Evolutionary conservation across 768 basidiomycete genomes (phyloP).

Genomic region (Lentinus brumalis): DNA sequence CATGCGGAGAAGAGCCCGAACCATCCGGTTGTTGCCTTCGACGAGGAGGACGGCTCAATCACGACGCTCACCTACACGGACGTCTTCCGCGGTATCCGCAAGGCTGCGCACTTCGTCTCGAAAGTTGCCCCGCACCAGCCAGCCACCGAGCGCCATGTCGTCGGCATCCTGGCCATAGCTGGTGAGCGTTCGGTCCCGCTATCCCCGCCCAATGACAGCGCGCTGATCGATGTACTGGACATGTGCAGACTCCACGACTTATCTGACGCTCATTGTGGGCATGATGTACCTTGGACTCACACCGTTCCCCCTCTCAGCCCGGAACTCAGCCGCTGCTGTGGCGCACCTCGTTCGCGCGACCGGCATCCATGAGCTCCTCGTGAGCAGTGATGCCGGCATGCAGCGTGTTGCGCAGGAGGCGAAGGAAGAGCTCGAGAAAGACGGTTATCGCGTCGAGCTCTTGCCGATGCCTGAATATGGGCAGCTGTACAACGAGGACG

Average conservation of each 20-base stretch:
- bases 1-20: conserved; percentile 33
- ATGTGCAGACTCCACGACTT: conserved; percentile 26
- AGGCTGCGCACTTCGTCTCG: conserved; percentile 23
- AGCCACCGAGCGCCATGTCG: conserved; percentile 4
- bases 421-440: conserved; percentile 7
- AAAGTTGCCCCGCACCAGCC: neutral
- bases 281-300: conserved; percentile 21
- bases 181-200: conserved; percentile 2
- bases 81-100: conserved; percentile 28
- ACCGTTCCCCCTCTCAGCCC: conserved; percentile 28
- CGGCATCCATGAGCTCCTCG: conserved; percentile 23
- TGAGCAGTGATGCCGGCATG: conserved; percentile 18
- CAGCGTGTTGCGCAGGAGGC: conserved; percentile 22
- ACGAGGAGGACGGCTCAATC: conserved; percentile 18
- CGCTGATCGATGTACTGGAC: neutral
- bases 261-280: conserved; percentile 15
- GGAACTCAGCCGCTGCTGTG: conserved; percentile 28
- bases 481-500: conserved; percentile 16
- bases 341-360: conserved; percentile 34
- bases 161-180: conserved; percentile 26
- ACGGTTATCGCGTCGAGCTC: conserved; percentile 8
- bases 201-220: neutral
- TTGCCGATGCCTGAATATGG: conserved; percentile 18
- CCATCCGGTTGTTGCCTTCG: conserved; percentile 35
- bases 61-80: conserved; percentile 28